These are phyloP conservation scores for Citrus reticulata DNA, from an alignment of 345 rosid genomes.

Conservation along the genomic window DNA sequence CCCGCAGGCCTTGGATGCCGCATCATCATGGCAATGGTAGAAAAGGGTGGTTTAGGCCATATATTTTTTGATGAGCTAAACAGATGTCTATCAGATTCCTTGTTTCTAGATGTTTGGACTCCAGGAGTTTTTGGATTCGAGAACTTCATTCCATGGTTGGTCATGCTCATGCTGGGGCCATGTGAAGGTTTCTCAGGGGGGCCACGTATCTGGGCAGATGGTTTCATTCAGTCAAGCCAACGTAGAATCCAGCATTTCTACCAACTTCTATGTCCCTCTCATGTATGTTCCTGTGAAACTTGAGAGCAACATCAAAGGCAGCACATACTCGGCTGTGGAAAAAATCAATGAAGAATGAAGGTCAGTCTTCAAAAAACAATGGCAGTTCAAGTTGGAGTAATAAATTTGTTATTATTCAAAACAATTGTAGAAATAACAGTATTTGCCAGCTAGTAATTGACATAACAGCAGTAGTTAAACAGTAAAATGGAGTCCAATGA, in stretches of 20 bases:
- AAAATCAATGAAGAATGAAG: background rate
- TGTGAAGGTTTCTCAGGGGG: conserved; percentile 23
- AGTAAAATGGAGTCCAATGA: background rate
- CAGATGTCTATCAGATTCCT: conserved; percentile 49
- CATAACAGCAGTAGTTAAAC: background rate
- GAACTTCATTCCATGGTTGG: conserved; percentile 33
- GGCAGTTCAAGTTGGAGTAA: background rate
- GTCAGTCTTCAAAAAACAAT: background rate
- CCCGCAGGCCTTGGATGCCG: conserved; percentile 50
- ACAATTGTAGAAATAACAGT: background rate
- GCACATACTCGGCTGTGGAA: conserved; percentile 56
- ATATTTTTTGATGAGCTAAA: conserved; percentile 41
- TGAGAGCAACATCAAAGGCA: conserved; percentile 60
- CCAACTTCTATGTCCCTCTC: conserved; percentile 85
- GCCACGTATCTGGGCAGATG: conserved; percentile 77
- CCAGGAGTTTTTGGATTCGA: conserved; percentile 36
- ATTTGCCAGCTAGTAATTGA: background rate
- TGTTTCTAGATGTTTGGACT: conserved; percentile 33
- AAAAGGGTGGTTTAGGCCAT: conserved; percentile 50
- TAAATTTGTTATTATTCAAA: background rate
- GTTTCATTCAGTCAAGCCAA: conserved; percentile 80
- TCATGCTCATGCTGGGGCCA: conserved; percentile 30
- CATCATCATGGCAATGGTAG: conserved; percentile 61
- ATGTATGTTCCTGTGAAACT: conserved; percentile 69
- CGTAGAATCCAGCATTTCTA: conserved; percentile 73